Percentiles rank a stretch among this genome's conserved stretches.
Conservation (phyloP, 257 asterid species). For the Asclepias syriaca region DNA sequence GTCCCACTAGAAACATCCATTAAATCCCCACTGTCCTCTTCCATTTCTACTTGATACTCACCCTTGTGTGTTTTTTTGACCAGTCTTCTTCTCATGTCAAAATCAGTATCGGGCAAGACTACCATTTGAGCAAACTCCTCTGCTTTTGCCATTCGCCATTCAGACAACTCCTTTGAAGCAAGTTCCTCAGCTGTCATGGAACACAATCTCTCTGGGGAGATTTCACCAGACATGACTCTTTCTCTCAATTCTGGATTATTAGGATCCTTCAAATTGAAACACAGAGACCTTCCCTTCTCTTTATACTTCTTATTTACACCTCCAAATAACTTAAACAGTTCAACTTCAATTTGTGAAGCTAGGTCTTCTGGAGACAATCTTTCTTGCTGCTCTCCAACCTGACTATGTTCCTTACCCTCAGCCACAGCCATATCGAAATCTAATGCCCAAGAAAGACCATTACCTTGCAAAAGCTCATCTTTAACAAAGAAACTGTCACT, state of each 20-base stretch:
- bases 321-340: conserved; percentile 69
- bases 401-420: conserved; percentile 40
- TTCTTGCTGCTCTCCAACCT: conserved; percentile 11
- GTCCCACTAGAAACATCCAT: conserved; percentile 68
- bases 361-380: conserved; percentile 43
- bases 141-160: conserved; percentile 96
- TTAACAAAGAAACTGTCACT: conserved; percentile 69
- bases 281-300: conserved; percentile 92
- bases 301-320: conserved; percentile 94
- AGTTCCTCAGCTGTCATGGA: conserved; percentile 98
- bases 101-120: conserved; percentile 85
- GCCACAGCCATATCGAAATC: conserved; percentile 57
- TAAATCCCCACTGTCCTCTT: conserved; percentile 51
- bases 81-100: conserved; percentile 71
- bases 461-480: conserved; percentile 96
- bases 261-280: conserved; percentile 90
- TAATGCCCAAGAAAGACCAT: conserved; percentile 98
- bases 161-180: conserved; percentile 95
- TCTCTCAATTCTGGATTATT: conserved; percentile 89
- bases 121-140: conserved; percentile 88
- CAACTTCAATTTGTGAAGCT: conserved; percentile 65
- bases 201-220: conserved; percentile 76
- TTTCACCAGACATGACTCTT: conserved; percentile 80
- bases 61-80: conserved; percentile 99
- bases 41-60: conserved; percentile 87